Conservation (phyloP, 805 yeast genomes). For the Tetrapisispora iriomotensis region DNA sequence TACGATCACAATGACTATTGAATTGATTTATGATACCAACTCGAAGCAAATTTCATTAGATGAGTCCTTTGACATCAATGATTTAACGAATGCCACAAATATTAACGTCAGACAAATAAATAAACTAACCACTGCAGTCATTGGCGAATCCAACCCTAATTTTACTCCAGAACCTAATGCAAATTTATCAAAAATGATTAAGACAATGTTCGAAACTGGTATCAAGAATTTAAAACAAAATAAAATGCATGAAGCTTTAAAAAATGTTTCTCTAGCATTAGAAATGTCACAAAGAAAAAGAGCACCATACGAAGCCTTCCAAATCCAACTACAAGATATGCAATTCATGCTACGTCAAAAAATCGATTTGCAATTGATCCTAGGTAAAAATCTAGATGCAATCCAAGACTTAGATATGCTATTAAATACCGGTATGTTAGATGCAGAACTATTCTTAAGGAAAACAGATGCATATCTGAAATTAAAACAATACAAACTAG, state of each 20-base stretch:
- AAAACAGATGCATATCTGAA: conserved; percentile 55
- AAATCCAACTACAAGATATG: conserved; percentile 58
- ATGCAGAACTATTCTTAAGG: conserved; percentile 65
- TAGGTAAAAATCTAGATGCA: conserved; percentile 47
- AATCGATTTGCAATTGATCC: conserved; percentile 56
- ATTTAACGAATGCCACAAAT: conserved; percentile 3
- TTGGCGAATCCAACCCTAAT: conserved; percentile 38
- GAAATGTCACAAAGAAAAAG: conserved; percentile 55
- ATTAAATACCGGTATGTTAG: conserved; percentile 44
- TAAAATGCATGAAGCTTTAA: conserved; percentile 47
- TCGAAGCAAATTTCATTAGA: conserved; percentile 19
- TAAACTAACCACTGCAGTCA: conserved; percentile 26
- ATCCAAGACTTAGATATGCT: conserved; percentile 61
- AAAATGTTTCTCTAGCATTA: conserved; percentile 54
- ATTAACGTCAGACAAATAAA: conserved; percentile 30
- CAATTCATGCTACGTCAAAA: conserved; percentile 58
- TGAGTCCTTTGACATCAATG: conserved; percentile 6
- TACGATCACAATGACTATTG: neutral
- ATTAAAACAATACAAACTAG: conserved; percentile 51
- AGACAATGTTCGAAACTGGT: conserved; percentile 57
- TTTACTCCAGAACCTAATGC: conserved; percentile 46
- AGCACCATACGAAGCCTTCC: conserved; percentile 66
- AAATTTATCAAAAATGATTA: conserved; percentile 43
- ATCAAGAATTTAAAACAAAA: conserved; percentile 42
- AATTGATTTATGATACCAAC: conserved; percentile 19